A percentile compares a stretch with the other conserved stretches of the same genome.
These are phyloP conservation scores for Penicillium angulare DNA, from an alignment of 495 filamentous ascomycete species.

Conservation along the genomic window DNA sequence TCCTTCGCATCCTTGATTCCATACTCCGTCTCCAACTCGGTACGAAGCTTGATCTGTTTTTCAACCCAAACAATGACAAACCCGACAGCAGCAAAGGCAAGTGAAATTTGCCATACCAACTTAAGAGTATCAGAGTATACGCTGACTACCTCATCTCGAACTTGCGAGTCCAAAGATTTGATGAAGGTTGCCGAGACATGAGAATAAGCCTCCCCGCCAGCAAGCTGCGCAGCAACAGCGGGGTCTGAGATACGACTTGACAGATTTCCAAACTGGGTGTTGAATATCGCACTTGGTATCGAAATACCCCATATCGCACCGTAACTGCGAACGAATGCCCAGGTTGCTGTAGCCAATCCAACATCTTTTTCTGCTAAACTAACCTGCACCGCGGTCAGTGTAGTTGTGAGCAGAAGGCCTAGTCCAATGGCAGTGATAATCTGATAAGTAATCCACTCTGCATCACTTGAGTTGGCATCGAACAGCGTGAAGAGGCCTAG, in stretches of 20 bases:
- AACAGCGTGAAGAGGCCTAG: slow-evolving; percentile 44
- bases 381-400: slow-evolving; percentile 39
- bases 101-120: slow-evolving; percentile 4
- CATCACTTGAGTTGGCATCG: slow-evolving; percentile 22
- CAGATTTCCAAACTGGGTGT: background rate
- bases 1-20: background rate
- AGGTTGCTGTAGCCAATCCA: background rate
- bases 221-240: background rate
- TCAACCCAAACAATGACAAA: background rate
- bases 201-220: background rate
- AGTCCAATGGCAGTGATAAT: slow-evolving; percentile 34
- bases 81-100: slow-evolving; percentile 6
- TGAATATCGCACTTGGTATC: slow-evolving; percentile 4
- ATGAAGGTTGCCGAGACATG: background rate
- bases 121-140: slow-evolving; percentile 6
- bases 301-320: slow-evolving; percentile 2
- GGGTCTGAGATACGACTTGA: background rate
- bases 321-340: slow-evolving; percentile 4
- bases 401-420: slow-evolving; percentile 28
- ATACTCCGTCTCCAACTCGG: slow-evolving; percentile 13
- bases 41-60: slow-evolving; percentile 9
- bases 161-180: background rate
- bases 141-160: background rate
- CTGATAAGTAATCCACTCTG: slow-evolving; percentile 4
- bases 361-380: background rate